Percentiles rank a stretch among this genome's conserved stretches.
Evolutionary conservation across 2,329 filamentous ascomycete genomes (phyloP).

Genomic region (Zymoseptoria crescenta): DNA sequence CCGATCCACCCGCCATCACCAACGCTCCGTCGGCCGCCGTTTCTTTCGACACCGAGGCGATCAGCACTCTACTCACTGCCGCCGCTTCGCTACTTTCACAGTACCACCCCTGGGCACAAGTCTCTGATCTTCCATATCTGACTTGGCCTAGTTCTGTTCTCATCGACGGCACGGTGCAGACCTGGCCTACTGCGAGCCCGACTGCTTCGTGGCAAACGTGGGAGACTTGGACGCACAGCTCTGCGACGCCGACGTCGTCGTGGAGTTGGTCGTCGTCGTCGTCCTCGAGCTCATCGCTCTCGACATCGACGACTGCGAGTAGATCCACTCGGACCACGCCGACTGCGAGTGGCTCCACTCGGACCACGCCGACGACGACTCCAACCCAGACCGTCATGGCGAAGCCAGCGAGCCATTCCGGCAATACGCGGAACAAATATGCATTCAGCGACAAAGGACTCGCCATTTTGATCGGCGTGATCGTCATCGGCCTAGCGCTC

Average conservation of each 20-base stretch:
- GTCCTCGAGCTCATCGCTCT: neutral
- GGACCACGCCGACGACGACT: neutral
- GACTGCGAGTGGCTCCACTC: neutral
- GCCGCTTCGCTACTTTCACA: neutral
- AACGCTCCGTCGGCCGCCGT: neutral
- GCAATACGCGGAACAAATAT: neutral
- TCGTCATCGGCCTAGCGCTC: slow-evolving; percentile 1
- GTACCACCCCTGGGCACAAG: neutral
- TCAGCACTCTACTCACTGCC: neutral
- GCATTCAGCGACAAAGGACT: slow-evolving; percentile 1
- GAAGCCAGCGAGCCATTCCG: neutral
- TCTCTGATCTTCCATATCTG: too few species aligned
- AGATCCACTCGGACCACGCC: neutral
- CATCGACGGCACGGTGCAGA: neutral
- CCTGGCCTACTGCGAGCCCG: neutral
- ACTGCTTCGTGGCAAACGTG: neutral
- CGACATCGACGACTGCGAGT: neutral
- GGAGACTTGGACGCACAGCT: neutral
- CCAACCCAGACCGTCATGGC: neutral
- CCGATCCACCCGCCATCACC: neutral
- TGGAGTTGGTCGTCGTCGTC: neutral
- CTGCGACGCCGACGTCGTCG: neutral
- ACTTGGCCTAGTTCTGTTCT: too few species aligned
- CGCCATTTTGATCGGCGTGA: slow-evolving; percentile 2
- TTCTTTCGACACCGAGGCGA: neutral